Percentiles rank a stretch among this genome's conserved stretches.
phyloP scores from a whole-genome alignment of 2,329 filamentous ascomycete species.

The Monosporascus sp. region DNA sequence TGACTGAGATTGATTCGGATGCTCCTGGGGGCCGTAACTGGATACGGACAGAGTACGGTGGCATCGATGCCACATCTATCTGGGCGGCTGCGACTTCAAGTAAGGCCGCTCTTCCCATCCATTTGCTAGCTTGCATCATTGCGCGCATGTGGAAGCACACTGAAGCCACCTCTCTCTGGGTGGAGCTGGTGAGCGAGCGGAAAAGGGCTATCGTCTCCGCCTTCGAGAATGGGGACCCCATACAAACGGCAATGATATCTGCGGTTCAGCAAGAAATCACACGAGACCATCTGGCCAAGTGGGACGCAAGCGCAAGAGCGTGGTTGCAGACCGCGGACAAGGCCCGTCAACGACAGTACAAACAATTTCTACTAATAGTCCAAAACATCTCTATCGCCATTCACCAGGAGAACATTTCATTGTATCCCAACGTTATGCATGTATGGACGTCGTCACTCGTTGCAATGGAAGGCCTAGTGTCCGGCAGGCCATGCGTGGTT shows the following conservation, averaged over 20 bases:
- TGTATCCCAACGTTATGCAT: constrained; percentile 3
- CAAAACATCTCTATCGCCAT: constrained; percentile 7
- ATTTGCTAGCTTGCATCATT: constrained; percentile 29
- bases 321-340: constrained; percentile 26
- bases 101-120: constrained; percentile 15
- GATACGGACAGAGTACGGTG: constrained; percentile 6
- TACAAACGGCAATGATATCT: background rate
- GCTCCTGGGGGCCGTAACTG: too few relatives aligned
- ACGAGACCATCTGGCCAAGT: constrained; percentile 18
- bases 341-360: constrained; percentile 10
- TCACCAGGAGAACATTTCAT: background rate
- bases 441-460: constrained; percentile 4
- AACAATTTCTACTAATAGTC: constrained; percentile 6
- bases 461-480: constrained; percentile 5
- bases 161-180: constrained; percentile 29
- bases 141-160: constrained; percentile 20
- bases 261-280: constrained; percentile 13
- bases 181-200: constrained; percentile 20
- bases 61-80: constrained; percentile 14
- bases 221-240: background rate
- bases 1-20: too few relatives aligned
- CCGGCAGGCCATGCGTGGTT: constrained; percentile 3
- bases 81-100: constrained; percentile 28
- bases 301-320: constrained; percentile 27
- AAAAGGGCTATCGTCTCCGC: constrained; percentile 4